Conservation (phyloP, 2,329 filamentous ascomycete species). For the Aspergillus ustus region DNA sequence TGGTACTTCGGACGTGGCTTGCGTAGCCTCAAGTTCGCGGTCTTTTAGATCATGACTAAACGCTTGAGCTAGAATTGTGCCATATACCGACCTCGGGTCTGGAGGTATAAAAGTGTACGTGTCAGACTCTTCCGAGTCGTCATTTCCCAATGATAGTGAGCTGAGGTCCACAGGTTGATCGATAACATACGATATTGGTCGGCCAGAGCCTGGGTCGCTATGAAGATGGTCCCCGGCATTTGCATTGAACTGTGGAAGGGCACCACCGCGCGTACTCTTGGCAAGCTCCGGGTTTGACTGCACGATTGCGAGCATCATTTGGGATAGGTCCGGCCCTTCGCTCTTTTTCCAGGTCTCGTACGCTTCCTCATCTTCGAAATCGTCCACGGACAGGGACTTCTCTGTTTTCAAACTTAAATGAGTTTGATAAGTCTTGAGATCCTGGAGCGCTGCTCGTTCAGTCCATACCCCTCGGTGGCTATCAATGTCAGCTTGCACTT, state of each 20-base stretch:
- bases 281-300: constrained; percentile 84
- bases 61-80: constrained; percentile 77
- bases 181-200: constrained; percentile 58
- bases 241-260: constrained; percentile 62
- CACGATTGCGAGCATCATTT: constrained; percentile 91
- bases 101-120: constrained; percentile 88
- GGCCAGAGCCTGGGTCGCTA: constrained; percentile 49
- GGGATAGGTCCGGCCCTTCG: constrained; percentile 84
- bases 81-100: constrained; percentile 81
- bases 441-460: constrained; percentile 84
- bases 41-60: constrained; percentile 66
- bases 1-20: constrained; percentile 53
- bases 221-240: constrained; percentile 40
- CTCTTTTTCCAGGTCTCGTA: constrained; percentile 89
- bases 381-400: constrained; percentile 76
- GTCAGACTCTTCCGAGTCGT: constrained; percentile 50
- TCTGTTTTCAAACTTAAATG: constrained; percentile 79
- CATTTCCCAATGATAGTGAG: constrained; percentile 64
- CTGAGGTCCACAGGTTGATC: constrained; percentile 68
- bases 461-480: constrained; percentile 82
- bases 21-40: constrained; percentile 55
- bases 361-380: constrained; percentile 88
- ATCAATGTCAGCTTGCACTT: constrained; percentile 87
- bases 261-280: constrained; percentile 68
- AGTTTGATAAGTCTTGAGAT: constrained; percentile 92